These are phyloP conservation scores for Elsinoe batatas DNA, from an alignment of 2,329 filamentous ascomycete genomes.

Conservation along the genomic window DNA sequence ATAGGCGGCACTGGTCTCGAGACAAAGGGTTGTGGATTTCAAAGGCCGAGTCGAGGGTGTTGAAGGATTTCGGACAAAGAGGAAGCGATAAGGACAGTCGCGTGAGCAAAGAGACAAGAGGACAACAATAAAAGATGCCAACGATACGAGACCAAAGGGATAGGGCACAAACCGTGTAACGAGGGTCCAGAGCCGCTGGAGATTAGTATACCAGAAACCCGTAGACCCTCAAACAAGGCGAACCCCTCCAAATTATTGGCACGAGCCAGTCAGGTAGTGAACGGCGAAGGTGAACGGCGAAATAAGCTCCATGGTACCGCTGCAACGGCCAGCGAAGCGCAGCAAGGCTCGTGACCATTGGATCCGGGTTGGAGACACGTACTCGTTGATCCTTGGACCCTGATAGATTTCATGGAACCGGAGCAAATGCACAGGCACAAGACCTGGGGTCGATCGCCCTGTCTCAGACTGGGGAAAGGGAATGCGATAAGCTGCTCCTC, in stretches of 20 bases:
- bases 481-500: not conserved
- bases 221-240: not conserved
- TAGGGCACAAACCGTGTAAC: conserved; percentile 9
- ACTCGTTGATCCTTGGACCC: conserved; percentile 3
- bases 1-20: not conserved
- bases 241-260: conserved; percentile 6
- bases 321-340: conserved; percentile 1
- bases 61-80: not conserved
- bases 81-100: not conserved
- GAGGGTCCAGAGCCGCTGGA: conserved; percentile 10
- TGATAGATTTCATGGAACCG: not conserved
- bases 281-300: not conserved
- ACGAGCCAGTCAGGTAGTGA: not conserved
- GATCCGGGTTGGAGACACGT: conserved; percentile 1
- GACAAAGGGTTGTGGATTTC: not conserved
- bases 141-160: not conserved
- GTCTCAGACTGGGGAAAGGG: conserved; percentile 11
- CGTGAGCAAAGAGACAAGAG: not conserved
- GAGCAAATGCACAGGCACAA: not conserved
- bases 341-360: conserved; percentile 1
- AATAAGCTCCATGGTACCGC: conserved; percentile 7
- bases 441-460: not conserved
- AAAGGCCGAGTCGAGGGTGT: not conserved
- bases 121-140: conserved; percentile 6
- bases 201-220: not conserved